Percentiles rank a stretch among this genome's conserved stretches.
phyloP scores from a whole-genome alignment of 192 early-diverging fungal genomes.

The Linderina pennispora region DNA sequence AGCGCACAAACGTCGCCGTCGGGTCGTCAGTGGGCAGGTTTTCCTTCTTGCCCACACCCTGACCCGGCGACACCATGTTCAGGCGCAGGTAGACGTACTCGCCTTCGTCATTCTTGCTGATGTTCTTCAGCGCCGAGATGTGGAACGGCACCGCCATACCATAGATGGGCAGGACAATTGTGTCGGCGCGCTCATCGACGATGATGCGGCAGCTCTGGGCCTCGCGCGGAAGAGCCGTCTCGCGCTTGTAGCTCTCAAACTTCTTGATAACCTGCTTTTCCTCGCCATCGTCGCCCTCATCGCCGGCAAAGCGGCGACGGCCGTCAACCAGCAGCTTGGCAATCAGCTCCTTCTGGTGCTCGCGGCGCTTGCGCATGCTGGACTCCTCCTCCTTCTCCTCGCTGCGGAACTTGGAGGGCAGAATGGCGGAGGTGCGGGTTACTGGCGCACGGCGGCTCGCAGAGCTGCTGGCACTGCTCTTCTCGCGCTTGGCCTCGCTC shows the following conservation, averaged over 20 bases:
- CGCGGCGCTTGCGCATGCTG: conserved; percentile 65
- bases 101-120: conserved; percentile 90
- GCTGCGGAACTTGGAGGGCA: conserved; percentile 74
- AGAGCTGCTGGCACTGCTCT: too few relatives aligned
- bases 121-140: conserved; percentile 92
- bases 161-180: conserved; percentile 91
- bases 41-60: conserved; percentile 89
- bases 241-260: conserved; percentile 95
- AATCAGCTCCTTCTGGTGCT: conserved; percentile 87
- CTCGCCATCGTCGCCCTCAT: conserved; percentile 54
- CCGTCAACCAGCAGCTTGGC: conserved; percentile 72
- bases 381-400: conserved; percentile 75
- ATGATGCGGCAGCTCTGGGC: conserved; percentile 76
- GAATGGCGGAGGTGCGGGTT: conserved; percentile 57
- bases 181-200: conserved; percentile 81
- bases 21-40: conserved; percentile 78
- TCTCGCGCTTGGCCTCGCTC: conserved; percentile 20
- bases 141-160: conserved; percentile 98
- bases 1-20: conserved; percentile 85
- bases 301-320: conserved; percentile 67
- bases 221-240: conserved; percentile 77
- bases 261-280: conserved; percentile 71
- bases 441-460: conserved; percentile 10
- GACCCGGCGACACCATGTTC: conserved; percentile 94
- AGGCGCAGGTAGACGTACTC: conserved; percentile 86